Base-by-base conservation (phyloP, 1,284 basidiomycete species). In the Malassezia vespertilionis region DNA sequence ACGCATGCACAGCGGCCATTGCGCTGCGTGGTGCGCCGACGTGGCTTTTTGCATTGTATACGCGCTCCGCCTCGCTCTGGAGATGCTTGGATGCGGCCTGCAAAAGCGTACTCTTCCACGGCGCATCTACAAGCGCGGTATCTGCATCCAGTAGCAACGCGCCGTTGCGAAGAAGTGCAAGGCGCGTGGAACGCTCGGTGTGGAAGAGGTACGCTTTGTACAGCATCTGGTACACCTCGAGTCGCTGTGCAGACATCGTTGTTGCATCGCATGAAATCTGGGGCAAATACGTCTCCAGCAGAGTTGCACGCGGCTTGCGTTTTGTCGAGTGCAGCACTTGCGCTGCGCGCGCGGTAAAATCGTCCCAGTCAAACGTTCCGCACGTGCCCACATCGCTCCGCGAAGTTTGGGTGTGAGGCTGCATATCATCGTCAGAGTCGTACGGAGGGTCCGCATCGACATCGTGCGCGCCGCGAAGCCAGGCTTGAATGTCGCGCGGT, bases 171-270 rank as follows among this genome's bases (percentile, higher is more conserved):
- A 86, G 80, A 0, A 84, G 81, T 3, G 81, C 81, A 39, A 79
- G 76, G 47, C 82, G 75, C 2, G 86, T 88, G 41, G 75, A 66
- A 2, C 77, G 72, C 65, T 89, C 86, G 35, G 79, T 73, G 74
- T 87, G 87, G 57, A 81, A 79, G 11, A 83, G 77, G 65, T 84
- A 83, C 0, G 83, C 86, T 34, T 80, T 72, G 1, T 81, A 81
- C 36, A 88, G 72, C 1, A 86, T 72, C 53, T 76, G 76, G 69
- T 87, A 82, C 23, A 89, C 68, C 61, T 86, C 84, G 67, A 81
- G 65, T 15, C 75, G 76, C 63, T 86, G 81, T 0, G 77, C 74
- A 28, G 82, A 72, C 37, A 74, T 75, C 38, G 86, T 74, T 24
- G 54, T 49, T 5, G 52, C n/a, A 14, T 57, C 52, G n/a, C 46